Evolutionary conservation across 1,284 basidiomycete species (phyloP), one percentile per base, ranked within the genome.

Genomic region (Cutaneotrichosporon sp.): DNA sequence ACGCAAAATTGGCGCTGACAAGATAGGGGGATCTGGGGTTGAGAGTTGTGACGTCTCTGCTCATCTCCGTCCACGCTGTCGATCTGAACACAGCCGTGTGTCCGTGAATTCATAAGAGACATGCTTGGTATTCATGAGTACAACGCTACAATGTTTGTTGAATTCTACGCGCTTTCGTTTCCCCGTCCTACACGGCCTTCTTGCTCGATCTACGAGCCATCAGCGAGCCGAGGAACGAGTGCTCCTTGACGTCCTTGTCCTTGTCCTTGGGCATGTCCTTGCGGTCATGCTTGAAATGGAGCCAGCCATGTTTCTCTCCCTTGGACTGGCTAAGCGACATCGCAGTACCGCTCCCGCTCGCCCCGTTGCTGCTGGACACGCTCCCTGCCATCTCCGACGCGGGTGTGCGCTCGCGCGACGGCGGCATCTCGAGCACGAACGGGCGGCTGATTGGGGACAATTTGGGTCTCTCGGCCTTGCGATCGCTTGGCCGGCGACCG

Each of bases 261-360:
- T 47, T 59, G 31, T 56, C 62, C 11, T 49, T 49, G 5, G 47
- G 14, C 13, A 16, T 21, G 34, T 42, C 38, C 36, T 42, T 36
- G 36, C 55, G 21, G 14, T 42, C 38, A 8, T 36, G 21, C 55
- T 58, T 58, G 49, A 47, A 52, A 21, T 58, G 34, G 16, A 58
- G 53, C 61, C 61, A 62, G 61, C 61, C 47, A 22, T 57, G 50
- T 30, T 63, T 55, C 32, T 63, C 56, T 5, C 38, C 40, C 58
- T 53, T 53, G 31, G 53, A 21, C 26, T 26, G 22, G 38, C 38
- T 46, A 14, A 38, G 21, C 13, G 55, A 38, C 55, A 42, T 42
- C 21, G 55, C 38, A 10, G 55, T 56, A 22, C 38, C 26, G 21
- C 36, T 30, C 14, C 53, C 53, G 21, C 53, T 55, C 8, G 11